Conservation (phyloP, 495 filamentous ascomycete species). For the Terfezia boudieri region DNA sequence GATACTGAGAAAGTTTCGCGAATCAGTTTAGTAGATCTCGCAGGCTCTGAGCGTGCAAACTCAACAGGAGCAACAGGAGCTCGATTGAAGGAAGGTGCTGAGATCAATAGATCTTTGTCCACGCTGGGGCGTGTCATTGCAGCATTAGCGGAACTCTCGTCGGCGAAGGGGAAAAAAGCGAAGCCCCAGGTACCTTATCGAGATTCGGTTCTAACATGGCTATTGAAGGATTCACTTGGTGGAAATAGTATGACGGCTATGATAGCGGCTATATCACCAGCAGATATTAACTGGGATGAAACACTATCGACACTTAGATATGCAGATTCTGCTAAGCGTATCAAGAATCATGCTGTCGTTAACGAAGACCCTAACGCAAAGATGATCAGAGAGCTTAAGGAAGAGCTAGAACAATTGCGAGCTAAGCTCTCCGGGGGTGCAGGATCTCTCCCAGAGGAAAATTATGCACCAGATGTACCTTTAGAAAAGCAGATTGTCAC, state of each 20-base stretch:
- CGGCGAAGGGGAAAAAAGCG: slow-evolving; percentile 61
- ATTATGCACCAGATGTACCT: slow-evolving; percentile 76
- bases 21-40: slow-evolving; percentile 93
- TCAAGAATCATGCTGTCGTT: slow-evolving; percentile 99
- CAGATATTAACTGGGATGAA: slow-evolving; percentile 98
- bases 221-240: slow-evolving; percentile 90
- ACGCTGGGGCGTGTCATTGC: slow-evolving; percentile 97
- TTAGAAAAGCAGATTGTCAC: slow-evolving; percentile 91
- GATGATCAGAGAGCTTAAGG: slow-evolving; percentile 96
- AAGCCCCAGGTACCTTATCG: slow-evolving; percentile 78
- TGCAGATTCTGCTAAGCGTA: slow-evolving; percentile 92
- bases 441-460: slow-evolving; percentile 40
- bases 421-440: slow-evolving; percentile 62
- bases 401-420: slow-evolving; percentile 69
- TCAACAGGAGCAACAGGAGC: slow-evolving; percentile 93
- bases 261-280: slow-evolving; percentile 96
- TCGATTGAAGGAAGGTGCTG: slow-evolving; percentile 89
- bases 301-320: slow-evolving; percentile 89
- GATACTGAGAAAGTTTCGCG: slow-evolving; percentile 93
- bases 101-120: slow-evolving; percentile 93
- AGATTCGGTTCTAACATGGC: slow-evolving; percentile 91
- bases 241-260: slow-evolving; percentile 99
- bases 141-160: slow-evolving; percentile 74
- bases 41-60: slow-evolving; percentile 87
- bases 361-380: slow-evolving; percentile 97